Base-by-base conservation (phyloP, 192 early-diverging fungal genomes). In the Mortierella hygrophila region DNA sequence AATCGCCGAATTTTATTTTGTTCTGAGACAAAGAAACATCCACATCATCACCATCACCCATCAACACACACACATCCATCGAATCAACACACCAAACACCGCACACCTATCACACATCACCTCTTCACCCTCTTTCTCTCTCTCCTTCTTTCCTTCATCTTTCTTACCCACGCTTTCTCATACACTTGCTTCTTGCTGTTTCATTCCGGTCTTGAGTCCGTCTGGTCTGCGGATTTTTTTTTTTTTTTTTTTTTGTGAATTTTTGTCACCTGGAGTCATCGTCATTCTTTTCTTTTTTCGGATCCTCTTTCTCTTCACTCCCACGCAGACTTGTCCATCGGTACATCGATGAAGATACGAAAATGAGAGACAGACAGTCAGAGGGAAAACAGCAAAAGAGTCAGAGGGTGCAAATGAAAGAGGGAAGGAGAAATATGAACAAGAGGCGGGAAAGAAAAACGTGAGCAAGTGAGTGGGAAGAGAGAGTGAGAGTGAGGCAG, bases 11-110 rank as follows among this genome's bases (percentile, higher is more conserved):
- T 65, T 65, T 65, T 65, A 65, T 65, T 65, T 63, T 65, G 32
- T 32, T 65, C 60, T 65, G 60, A 65, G 60, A 65, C 60, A 65
- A 65, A 65, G 60, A 65, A 65, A 65, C 60, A 65, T 60, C 55
- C 9, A 6, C 7, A 60, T 65, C 60, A 65, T 29, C n/a, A 16
- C 23, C 29, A 15, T 26, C n/a, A 32, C 1, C n/a, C n/a, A 65
- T 60, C 60, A 32, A 16, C n/a, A 55, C 20, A 16, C n/a, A 55
- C 20, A 21, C 44, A 52, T 52, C 49, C 16, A 20, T 52, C 18
- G 5, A 52, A 52, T 52, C 49, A 52, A 52, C 49, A 52, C 18
- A 52, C 42, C 10, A n/a, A n/a, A 46, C 44, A 46, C 44, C 44
- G 10, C 44, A 46, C 1, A 52, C 49, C 15, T 52, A 52, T 52